phyloP scores from a whole-genome alignment of 2,329 filamentous ascomycete species.

The Orbilia blumenaviensis region DNA sequence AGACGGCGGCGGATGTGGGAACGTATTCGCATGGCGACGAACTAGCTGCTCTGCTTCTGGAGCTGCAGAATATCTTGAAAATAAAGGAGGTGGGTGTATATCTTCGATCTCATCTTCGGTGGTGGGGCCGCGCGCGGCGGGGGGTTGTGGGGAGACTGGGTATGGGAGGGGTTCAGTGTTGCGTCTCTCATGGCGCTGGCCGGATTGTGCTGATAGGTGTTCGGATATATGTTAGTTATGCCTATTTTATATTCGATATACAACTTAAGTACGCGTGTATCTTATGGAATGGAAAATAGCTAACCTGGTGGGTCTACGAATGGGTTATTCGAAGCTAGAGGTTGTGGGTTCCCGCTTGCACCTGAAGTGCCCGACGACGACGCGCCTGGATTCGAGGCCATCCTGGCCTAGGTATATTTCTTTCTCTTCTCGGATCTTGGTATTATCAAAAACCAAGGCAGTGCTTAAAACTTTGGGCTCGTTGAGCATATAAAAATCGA shows the following conservation, averaged over 20 bases:
- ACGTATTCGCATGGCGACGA: conserved; percentile 33
- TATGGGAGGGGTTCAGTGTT: conserved; percentile 49
- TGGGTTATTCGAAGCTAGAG: conserved; percentile 27
- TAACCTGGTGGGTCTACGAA: conserved; percentile 42
- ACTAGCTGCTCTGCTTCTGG: conserved; percentile 37
- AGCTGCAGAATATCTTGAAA: conserved; percentile 28
- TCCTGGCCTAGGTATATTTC: conserved; percentile 11
- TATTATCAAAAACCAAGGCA: background rate
- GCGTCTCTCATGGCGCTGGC: conserved; percentile 44
- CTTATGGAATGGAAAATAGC: background rate
- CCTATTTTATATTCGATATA: too few species aligned
- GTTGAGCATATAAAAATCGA: too few species aligned
- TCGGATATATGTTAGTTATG: background rate
- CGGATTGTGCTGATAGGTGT: conserved; percentile 12
- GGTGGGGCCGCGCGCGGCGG: background rate
- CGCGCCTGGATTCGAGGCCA: conserved; percentile 43
- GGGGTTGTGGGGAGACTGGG: conserved; percentile 23
- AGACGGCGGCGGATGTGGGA: background rate
- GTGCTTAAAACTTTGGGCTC: too few species aligned
- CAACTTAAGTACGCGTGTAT: background rate
- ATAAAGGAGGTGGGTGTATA: conserved; percentile 13
- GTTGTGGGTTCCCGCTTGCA: conserved; percentile 23
- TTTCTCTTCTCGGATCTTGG: background rate
- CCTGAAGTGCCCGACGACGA: conserved; percentile 6
- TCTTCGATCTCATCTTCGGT: conserved; percentile 36